Evolutionary conservation across 2,329 filamentous ascomycete genomes (phyloP), one percentile per base, ranked within the genome.

Genomic region (Rutstroemia sp.): DNA sequence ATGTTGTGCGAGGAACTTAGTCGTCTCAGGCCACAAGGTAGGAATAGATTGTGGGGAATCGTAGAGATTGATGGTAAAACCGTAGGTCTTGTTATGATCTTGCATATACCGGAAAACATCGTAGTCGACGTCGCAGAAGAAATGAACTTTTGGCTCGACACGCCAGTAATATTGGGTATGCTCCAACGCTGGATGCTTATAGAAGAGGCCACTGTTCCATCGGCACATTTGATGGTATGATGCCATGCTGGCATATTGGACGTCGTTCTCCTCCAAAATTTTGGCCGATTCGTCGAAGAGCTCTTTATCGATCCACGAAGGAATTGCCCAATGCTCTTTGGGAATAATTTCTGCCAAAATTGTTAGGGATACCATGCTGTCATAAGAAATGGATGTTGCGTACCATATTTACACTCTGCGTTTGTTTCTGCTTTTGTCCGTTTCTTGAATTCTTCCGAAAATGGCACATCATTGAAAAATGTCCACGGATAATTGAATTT

Each of bases 401-500:
- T 80, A 92, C 88, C 89, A 70, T 94, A 96, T 71, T 80, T 81
- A 67, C 88, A 89, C 71, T 95, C 85, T 48, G 92, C 94, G 64
- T 95, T 96, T 17, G 92, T 97, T 51, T 82, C 85, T 27, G 85
- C 89, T 60, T 80, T 78, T 0, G 92, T 97, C 72, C 81, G 83
- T 66, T 76, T 77, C 75, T 95, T 97, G 77, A 99, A 99, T 66
- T 97, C 92, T 16, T 94, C 88, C 2, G 87, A 86, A 69, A 99
- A 99, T 16, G 89, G 89, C 52, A 89, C 86, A 68, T 99, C 92
- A 74, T 99, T 99, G 80, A 99, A 95, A 72, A 99, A 99, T 8
- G 91, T 96, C 90, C 94, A 99, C 0, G 94, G 94, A 70, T 99
- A 99, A 76, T 99, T 99, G 82, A 97, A 99, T 70, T 99, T 99